A percentile compares a stretch with the other conserved stretches of the same genome.
These are phyloP conservation scores for Ogataea philodendri DNA, from an alignment of 805 yeast species.

Conservation along the genomic window DNA sequence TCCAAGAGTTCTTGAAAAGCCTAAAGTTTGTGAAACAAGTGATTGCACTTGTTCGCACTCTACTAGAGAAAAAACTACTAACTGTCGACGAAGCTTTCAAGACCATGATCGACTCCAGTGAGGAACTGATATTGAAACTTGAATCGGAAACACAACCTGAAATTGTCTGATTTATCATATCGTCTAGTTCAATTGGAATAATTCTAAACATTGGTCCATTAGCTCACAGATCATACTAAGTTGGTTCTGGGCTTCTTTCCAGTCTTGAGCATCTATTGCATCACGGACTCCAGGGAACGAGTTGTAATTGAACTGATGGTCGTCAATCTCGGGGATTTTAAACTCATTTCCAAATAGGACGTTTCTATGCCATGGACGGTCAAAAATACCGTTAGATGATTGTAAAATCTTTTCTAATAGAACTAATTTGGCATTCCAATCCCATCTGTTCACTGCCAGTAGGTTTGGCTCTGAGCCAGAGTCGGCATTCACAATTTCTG, in stretches of 20 bases:
- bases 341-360: slow-evolving; percentile 66
- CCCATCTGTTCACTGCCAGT: slow-evolving; percentile 69
- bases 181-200: slow-evolving; percentile 18
- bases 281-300: slow-evolving; percentile 80
- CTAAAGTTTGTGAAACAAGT: slow-evolving; percentile 28
- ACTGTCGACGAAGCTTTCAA: slow-evolving; percentile 12
- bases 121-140: slow-evolving; percentile 12
- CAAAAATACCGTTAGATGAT: slow-evolving; percentile 40
- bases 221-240: slow-evolving; percentile 42
- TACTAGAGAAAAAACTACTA: slow-evolving; percentile 21
- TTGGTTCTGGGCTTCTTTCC: slow-evolving; percentile 53
- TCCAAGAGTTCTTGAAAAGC: slow-evolving; percentile 21
- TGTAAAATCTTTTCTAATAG: slow-evolving; percentile 54
- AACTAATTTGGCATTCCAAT: slow-evolving; percentile 71
- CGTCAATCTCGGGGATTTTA: slow-evolving; percentile 46
- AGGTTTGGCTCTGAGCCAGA: slow-evolving; percentile 71
- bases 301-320: slow-evolving; percentile 48
- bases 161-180: background rate
- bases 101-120: slow-evolving; percentile 13
- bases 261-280: slow-evolving; percentile 48
- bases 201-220: slow-evolving; percentile 28
- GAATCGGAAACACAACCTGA: too few relatives aligned
- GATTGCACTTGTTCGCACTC: slow-evolving; percentile 20
- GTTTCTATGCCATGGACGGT: slow-evolving; percentile 67
- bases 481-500: slow-evolving; percentile 45